Base-by-base conservation (phyloP, 1,284 basidiomycete genomes). In the Phellopilus nigrolimitatus region DNA sequence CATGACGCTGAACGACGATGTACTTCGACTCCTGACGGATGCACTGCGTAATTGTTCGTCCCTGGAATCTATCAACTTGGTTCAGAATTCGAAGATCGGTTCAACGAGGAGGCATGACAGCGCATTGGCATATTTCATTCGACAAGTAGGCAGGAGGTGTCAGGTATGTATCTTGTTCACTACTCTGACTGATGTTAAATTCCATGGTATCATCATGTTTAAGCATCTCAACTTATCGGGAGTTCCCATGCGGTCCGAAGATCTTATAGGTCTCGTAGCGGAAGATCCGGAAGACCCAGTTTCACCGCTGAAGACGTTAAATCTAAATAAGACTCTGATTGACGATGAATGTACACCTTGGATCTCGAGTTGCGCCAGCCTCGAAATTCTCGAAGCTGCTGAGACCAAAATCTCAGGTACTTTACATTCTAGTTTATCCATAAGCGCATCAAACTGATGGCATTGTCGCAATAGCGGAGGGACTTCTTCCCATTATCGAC, bases 21-120 rank as follows among this genome's bases (percentile, higher is more conserved):
- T 64, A 0, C 69, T 87, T n/a, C 53, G 52, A 3, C 62, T 62
- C 8, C 64, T 85, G 15, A 76, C 78, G 2, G 64, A 68, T 6
- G 57, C 67, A 10, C 59, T 85, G 28, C 63, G 62, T 25, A 52
- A 55, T 0, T 73, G 65, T 54, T 31, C 57, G 2, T 55, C 64
- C 19, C 61, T 87, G 22, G 75, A 81, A 52, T 71, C 67, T 52
- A 55, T 87, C 34, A 84, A 68, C 60, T 64, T 87, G 6, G 80
- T 82, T 2, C 79, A 79, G 8, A 87, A 87, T 59, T 69, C 70
- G 3, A 84, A 80, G 55, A 62, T 87, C 19, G 79, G 80, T 8
- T 12, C 47, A 4, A 64, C 65, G 0, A 63, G 68, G 7, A 63
- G 64, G 21, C 56, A 57, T n/a, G 59, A 67, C 19, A 61, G 68